These are phyloP conservation scores for Kondoa subrosea DNA, from an alignment of 768 basidiomycete genomes.

Conservation along the genomic window DNA sequence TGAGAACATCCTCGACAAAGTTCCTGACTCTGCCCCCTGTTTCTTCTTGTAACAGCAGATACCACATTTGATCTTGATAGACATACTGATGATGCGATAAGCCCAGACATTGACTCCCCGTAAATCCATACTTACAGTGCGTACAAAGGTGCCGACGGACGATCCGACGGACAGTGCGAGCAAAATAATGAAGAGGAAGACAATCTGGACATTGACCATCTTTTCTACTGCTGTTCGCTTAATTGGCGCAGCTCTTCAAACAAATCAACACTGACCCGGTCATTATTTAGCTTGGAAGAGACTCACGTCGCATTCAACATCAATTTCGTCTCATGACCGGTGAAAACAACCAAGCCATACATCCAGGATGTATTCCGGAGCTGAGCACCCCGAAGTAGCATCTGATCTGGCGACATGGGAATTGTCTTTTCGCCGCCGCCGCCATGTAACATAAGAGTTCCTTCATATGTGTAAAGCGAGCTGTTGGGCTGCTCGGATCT, in stretches of 20 bases:
- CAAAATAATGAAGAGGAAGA: slow-evolving; percentile 78
- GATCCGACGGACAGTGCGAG: slow-evolving; percentile 76
- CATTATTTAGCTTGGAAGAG: neutral
- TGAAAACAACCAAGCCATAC: slow-evolving; percentile 83
- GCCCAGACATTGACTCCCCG: neutral
- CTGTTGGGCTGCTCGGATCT: slow-evolving; percentile 96
- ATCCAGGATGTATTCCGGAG: slow-evolving; percentile 91
- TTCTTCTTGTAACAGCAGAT: slow-evolving; percentile 47
- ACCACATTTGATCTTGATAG: slow-evolving; percentile 75
- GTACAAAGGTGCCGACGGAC: slow-evolving; percentile 77
- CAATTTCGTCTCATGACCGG: slow-evolving; percentile 93
- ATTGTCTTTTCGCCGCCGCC: slow-evolving; percentile 51
- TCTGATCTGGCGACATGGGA: slow-evolving; percentile 84
- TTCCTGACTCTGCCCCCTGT: slow-evolving; percentile 39
- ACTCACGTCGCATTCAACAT: slow-evolving; percentile 95
- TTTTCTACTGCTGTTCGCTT: slow-evolving; percentile 90
- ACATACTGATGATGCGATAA: no score
- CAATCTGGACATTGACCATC: slow-evolving; percentile 89
- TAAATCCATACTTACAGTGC: slow-evolving; percentile 40
- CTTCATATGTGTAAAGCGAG: slow-evolving; percentile 86
- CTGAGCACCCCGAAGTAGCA: slow-evolving; percentile 85
- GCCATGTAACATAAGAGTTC: slow-evolving; percentile 38
- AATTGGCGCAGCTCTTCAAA: slow-evolving; percentile 69
- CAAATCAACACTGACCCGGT: slow-evolving; percentile 13
- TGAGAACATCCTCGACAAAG: slow-evolving; percentile 90